Evolutionary conservation across 129 eudicot species (phyloP), one percentile per base, ranked within the genome.

Genomic region (Centella asiatica): DNA sequence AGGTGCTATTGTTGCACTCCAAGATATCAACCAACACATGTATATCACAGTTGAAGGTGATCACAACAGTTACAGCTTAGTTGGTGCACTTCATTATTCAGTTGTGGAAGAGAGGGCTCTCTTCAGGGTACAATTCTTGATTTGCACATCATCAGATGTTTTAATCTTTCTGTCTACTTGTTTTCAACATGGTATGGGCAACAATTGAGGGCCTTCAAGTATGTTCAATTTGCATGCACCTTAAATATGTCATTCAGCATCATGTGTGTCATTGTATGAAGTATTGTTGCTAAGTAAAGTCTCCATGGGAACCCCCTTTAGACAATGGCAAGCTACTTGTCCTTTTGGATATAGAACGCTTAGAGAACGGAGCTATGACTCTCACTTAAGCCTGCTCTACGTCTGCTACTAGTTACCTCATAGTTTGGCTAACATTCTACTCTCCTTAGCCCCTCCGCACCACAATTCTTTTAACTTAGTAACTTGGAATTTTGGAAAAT

Each of bases 81-180:
- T 72, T 80, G 99, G 99, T 63, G 65, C 86, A 65, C 60, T 78
- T 74, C 99, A 93, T 78, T 88, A 93, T 72, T 87, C 96, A 22
- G 80, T 93, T 67, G 86, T 76, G 47, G 85, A 80, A 46, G 76
- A 87, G 64, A 73, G 75, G 76, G 88, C 96, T 69, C 92, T 93
- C 78, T 93, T 93, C 83, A 87, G 83, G 87, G 99, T 87, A 76
- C 36, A 80, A 54, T 60, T 67, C 63, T 64, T 8, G 24, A 58
- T 67, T 74, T 42, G 22, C 56, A 56, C 20, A 32, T 40, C 23
- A 17, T 53, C 20, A 62, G 34, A 31, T 54, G 34, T 19, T 68
- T 9, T 11, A 47, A 45, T 36, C 6, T 75, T 64, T 49, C 36
- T 59, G 25, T 44, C 25, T 27, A 62, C 52, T 27, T 2, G 18